Base-by-base conservation (phyloP, 306 rosid species). In the Canavalia ensiformis region DNA sequence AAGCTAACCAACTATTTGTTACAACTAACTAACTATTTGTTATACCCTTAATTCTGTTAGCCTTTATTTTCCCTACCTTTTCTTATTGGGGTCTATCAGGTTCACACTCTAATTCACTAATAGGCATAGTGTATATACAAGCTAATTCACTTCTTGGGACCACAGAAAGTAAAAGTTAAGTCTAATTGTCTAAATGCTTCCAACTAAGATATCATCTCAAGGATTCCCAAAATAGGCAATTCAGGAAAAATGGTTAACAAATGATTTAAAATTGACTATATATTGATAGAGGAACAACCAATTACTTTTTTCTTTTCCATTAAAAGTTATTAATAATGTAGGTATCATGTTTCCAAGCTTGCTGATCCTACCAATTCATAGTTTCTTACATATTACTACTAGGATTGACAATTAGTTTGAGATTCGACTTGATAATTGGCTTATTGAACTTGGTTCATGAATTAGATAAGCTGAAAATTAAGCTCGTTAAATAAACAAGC, bases 141-240 rank as follows among this genome's bases (percentile, higher is more conserved):
- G 60, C 33, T 50, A 62, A 64, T 52, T 63, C 35, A 37, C 74
- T 63, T 51, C 25, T 70, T 77, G 41, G 28, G 37, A 57, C 77
- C 50, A 42, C 10, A 7, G 37, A 69, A 41, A 41, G 33, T 44
- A 62, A 25, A 54, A 65, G 41, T 9, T 7, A 81, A n/a, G 33
- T 25, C 68, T 63, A 54, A 9, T 10, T 68, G 42, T 12, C 50
- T 69, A 12, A 28, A 28, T 50, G 72, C 72, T 47, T 59, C 65
- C 56, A 35, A 49, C 68, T 45, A 49, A 28, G 33, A 52, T 75
- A 73, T 11, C 68, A 73, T 64, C 8, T 5, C 50, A 49, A 13
- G 39, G 46, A 73, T 35, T 72, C 65, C 49, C 68, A 1, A 9
- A 29, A 12, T 31, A 7, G 8, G 29, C 10, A 66, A 52, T 18